Evolutionary conservation across 805 yeast genomes (phyloP).

Genomic region (Osmozyma mogii): DNA sequence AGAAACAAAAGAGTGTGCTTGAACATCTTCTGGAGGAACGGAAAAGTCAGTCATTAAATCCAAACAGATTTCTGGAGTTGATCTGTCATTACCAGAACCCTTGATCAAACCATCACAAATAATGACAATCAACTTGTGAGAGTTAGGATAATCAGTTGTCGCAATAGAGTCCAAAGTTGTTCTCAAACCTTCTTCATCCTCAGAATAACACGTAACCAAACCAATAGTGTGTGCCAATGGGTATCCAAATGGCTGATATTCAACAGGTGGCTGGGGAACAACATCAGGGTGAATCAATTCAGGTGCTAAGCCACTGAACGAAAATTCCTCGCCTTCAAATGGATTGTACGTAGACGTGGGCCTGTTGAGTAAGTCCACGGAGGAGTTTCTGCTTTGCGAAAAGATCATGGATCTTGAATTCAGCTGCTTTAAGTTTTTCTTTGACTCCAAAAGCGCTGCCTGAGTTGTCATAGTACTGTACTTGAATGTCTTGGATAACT

Average conservation of each 20-base stretch:
- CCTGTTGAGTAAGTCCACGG: constrained; percentile 26
- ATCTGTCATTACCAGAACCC: constrained; percentile 82
- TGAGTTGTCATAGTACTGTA: constrained; percentile 64
- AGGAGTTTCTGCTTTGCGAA: constrained; percentile 16
- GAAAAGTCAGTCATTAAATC: constrained; percentile 73
- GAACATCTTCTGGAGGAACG: constrained; percentile 64
- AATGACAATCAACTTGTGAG: constrained; percentile 79
- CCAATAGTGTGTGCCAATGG: constrained; percentile 50
- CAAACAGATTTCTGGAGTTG: constrained; percentile 87
- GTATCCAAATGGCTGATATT: constrained; percentile 32
- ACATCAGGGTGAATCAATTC: constrained; percentile 65
- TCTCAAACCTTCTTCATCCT: constrained; percentile 78
- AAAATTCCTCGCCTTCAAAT: constrained; percentile 24
- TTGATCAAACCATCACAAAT: constrained; percentile 92
- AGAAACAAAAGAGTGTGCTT: constrained; percentile 84
- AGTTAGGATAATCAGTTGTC: constrained; percentile 93
- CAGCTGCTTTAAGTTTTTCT: constrained; percentile 8
- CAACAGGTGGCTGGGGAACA: constrained; percentile 86
- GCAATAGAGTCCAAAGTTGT: constrained; percentile 87
- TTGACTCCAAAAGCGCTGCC: constrained; percentile 30
- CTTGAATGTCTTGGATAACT: constrained; percentile 31
- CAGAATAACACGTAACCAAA: constrained; percentile 88
- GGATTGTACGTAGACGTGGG: constrained; percentile 24
- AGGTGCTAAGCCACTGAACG: constrained; percentile 44
- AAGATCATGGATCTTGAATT: constrained; percentile 10